Conservation (phyloP, 2,329 filamentous ascomycete genomes). For the Cytospora mali region DNA sequence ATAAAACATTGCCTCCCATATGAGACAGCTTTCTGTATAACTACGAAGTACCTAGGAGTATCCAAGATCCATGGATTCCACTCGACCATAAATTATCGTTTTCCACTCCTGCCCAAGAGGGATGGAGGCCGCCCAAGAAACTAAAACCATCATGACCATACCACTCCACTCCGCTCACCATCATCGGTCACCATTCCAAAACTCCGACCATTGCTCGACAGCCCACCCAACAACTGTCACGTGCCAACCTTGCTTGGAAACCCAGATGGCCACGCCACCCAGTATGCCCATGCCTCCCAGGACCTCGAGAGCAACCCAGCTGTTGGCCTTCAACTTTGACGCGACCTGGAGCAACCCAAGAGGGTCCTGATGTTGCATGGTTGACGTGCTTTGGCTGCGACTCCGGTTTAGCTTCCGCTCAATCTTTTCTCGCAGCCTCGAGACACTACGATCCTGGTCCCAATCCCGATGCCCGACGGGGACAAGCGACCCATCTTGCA, state of each 20-base stretch:
- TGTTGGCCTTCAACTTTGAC: constrained; percentile 64
- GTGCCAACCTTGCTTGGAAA: constrained; percentile 40
- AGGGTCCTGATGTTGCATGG: constrained; percentile 65
- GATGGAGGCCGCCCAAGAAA: neutral
- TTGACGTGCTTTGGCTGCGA: constrained; percentile 17
- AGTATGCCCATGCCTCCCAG: constrained; percentile 74
- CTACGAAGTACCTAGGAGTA: neutral
- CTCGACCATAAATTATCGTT: neutral
- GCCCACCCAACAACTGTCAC: constrained; percentile 34
- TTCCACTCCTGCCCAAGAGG: neutral
- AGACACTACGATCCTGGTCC: constrained; percentile 15
- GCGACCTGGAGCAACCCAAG: constrained; percentile 74
- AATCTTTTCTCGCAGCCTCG: constrained; percentile 14
- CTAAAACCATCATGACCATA: too few species aligned
- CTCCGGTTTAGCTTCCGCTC: constrained; percentile 2
- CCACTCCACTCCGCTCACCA: neutral
- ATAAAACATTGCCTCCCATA: neutral
- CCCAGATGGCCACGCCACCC: constrained; percentile 70
- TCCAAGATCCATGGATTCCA: neutral
- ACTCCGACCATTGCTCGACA: constrained; percentile 35
- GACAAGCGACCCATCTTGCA: constrained; percentile 65
- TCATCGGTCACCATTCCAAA: constrained; percentile 35
- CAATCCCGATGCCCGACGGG: constrained; percentile 39
- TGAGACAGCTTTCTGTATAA: neutral
- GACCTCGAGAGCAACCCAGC: constrained; percentile 72